A percentile compares a stretch with the other conserved stretches of the same genome.
Evolutionary conservation across 495 filamentous ascomycete genomes (phyloP).

Genomic region (Aspergillus haitiensis): DNA sequence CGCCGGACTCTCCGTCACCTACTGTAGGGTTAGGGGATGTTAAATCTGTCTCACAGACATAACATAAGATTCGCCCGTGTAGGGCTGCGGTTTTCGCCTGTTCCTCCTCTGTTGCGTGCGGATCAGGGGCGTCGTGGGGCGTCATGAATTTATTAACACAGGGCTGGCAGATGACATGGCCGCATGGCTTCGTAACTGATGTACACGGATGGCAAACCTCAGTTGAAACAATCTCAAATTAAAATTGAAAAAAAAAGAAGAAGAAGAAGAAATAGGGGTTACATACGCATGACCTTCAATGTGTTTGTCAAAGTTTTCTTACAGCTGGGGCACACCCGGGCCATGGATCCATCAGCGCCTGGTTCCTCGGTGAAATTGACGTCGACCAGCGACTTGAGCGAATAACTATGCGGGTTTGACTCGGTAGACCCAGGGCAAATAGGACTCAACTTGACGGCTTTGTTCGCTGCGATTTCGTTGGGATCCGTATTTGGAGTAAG

Average conservation of each 20-base stretch:
- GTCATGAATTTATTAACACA: constrained; percentile 89
- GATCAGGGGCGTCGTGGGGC: constrained; percentile 58
- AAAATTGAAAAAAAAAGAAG: background rate
- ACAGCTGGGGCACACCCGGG: constrained; percentile 82
- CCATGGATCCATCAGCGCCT: constrained; percentile 47
- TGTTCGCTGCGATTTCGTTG: constrained; percentile 51
- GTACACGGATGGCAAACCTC: background rate
- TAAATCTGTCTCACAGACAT: constrained; percentile 83
- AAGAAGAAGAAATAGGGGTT: no score
- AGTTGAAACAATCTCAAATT: background rate
- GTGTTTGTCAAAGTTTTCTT: constrained; percentile 81
- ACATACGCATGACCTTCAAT: constrained; percentile 71
- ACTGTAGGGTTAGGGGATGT: constrained; percentile 31
- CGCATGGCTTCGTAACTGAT: constrained; percentile 82
- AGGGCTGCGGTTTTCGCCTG: constrained; percentile 42
- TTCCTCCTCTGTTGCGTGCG: constrained; percentile 60
- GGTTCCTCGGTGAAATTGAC: constrained; percentile 80
- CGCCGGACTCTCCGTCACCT: constrained; percentile 15
- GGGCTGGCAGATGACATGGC: constrained; percentile 87
- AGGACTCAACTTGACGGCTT: constrained; percentile 68
- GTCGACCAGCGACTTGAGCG: constrained; percentile 75
- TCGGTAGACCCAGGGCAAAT: constrained; percentile 77
- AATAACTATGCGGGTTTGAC: constrained; percentile 70
- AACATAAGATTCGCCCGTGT: constrained; percentile 62
- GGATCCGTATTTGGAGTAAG: constrained; percentile 66